Base-by-base conservation (phyloP, 75 land plant genomes). In the Selaginella tamariscina region DNA sequence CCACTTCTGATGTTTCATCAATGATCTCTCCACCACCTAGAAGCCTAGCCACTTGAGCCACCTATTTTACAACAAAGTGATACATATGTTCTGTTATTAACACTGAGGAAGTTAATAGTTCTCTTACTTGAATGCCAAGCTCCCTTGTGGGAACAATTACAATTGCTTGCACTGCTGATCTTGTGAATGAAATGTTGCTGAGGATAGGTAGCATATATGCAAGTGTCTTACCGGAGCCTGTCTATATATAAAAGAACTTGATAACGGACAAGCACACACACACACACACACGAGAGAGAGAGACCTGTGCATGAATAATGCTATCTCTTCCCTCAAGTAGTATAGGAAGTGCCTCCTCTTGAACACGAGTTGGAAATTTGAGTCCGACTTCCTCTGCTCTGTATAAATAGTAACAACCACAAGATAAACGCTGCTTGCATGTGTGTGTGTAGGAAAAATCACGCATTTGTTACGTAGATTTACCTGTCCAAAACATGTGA, bases 261-360 rank as follows among this genome's bases (percentile, higher is more conserved):
- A n/a, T n/a, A n/a, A n/a, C n/a, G n/a, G n/a, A n/a, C n/a, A n/a
- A n/a, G n/a, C n/a, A n/a, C n/a, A n/a, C n/a, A n/a, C n/a, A n/a
- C n/a, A n/a, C n/a, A n/a, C n/a, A n/a, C n/a, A n/a, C n/a, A n/a
- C n/a, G n/a, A n/a, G n/a, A n/a, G n/a, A n/a, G n/a, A n/a, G n/a
- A n/a, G n/a, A 91, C 97, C 96, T 89, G 98, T 65, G 98, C 87
- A 73, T 92, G 98, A 66, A 92, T 75, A 24, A 92, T 70, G 55
- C 89, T 86, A 70, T 88, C 98, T 22, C 56, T 70, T 2, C 98
- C 88, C 59, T 87, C 73, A 11, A 92, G 76, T 0, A 86, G 56
- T 32, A 78, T 29, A 0, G 98, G 94, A 70, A 92, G 71, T 55
- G 89, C 81, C 80, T 86, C 77, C 24, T 39, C n/a, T 71, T 92